A percentile compares a stretch with the other conserved stretches of the same genome.
These are phyloP conservation scores for Phytopythium helicoides DNA, from an alignment of 352 stramenopile genomes.

Conservation along the genomic window DNA sequence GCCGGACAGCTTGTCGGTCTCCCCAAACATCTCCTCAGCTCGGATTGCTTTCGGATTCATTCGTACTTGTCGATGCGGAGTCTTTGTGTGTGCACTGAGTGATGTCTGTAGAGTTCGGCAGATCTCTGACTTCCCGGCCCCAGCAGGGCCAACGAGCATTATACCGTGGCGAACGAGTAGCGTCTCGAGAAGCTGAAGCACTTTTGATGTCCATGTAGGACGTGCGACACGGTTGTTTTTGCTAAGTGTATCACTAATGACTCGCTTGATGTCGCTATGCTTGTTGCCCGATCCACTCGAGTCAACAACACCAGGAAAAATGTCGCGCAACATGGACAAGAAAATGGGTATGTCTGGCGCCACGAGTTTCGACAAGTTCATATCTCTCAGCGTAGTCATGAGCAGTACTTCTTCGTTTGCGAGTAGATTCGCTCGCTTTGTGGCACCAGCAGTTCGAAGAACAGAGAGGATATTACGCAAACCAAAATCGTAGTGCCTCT, in stretches of 20 bases:
- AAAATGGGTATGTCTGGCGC: slow-evolving; percentile 92
- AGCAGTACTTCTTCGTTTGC: slow-evolving; percentile 93
- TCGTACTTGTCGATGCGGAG: slow-evolving; percentile 68
- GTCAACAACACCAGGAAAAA: slow-evolving; percentile 75
- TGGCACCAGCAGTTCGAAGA: slow-evolving; percentile 93
- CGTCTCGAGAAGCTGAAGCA: slow-evolving; percentile 92
- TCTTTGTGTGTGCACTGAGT: slow-evolving; percentile 54
- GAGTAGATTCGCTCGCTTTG: slow-evolving; percentile 93
- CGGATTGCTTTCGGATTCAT: slow-evolving; percentile 86
- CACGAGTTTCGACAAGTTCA: slow-evolving; percentile 93
- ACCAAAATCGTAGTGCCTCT: slow-evolving; percentile 94
- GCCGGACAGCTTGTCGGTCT: slow-evolving; percentile 72
- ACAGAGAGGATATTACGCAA: slow-evolving; percentile 95
- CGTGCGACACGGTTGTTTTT: slow-evolving; percentile 67
- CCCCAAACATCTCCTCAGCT: slow-evolving; percentile 79
- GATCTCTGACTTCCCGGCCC: slow-evolving; percentile 78
- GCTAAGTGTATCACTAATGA: slow-evolving; percentile 68
- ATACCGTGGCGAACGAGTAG: slow-evolving; percentile 92
- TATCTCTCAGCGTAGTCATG: slow-evolving; percentile 94
- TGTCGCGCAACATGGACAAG: slow-evolving; percentile 84
- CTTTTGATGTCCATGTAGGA: slow-evolving; percentile 81
- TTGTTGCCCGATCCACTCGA: slow-evolving; percentile 24
- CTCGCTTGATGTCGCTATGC: slow-evolving; percentile 66
- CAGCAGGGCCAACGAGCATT: slow-evolving; percentile 86
- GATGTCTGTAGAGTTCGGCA: slow-evolving; percentile 63